Evolutionary conservation across 2,329 filamentous ascomycete species (phyloP).

Genomic region (Microascus cirrosus): DNA sequence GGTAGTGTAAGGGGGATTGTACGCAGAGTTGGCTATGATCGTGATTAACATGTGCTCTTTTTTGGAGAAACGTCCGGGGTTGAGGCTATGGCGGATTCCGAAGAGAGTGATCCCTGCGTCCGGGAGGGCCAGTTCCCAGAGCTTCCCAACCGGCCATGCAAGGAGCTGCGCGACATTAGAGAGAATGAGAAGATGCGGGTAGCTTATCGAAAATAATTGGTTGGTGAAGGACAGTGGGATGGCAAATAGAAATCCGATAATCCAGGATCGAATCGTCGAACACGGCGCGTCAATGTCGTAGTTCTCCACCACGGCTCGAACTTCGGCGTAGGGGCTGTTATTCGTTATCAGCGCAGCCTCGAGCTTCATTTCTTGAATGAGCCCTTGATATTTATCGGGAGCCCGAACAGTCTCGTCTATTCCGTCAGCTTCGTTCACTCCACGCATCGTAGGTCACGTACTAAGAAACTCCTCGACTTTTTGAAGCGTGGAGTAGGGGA

Average conservation of each 20-base stretch:
- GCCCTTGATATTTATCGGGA: conserved; percentile 25
- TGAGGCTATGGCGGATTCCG: conserved; percentile 39
- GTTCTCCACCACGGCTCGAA: conserved; percentile 42
- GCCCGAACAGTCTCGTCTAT: conserved; percentile 36
- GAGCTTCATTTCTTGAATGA: conserved; percentile 40
- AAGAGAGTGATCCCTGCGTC: conserved; percentile 29
- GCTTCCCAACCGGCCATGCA: conserved; percentile 35
- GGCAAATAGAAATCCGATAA: conserved; percentile 35
- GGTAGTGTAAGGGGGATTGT: conserved; percentile 33
- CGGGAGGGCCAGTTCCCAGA: conserved; percentile 31
- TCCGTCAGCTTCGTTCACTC: conserved; percentile 22
- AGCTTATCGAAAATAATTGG: conserved; percentile 42
- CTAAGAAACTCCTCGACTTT: conserved; percentile 29
- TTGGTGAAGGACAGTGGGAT: conserved; percentile 35
- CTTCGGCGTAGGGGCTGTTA: conserved; percentile 44
- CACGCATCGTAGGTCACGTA: conserved; percentile 15
- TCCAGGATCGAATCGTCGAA: conserved; percentile 41
- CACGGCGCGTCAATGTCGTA: conserved; percentile 35
- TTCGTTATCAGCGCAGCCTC: conserved; percentile 39
- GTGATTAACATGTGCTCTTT: conserved; percentile 48
- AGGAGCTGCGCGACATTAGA: conserved; percentile 43
- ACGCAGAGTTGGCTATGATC: conserved; percentile 42
- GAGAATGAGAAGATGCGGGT: conserved; percentile 35
- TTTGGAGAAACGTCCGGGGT: conserved; percentile 39
- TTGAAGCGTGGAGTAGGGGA: conserved; percentile 23